Evolutionary conservation across 1,284 basidiomycete genomes (phyloP), one percentile per base, ranked within the genome.

Genomic region (Moniliophthora roreri): DNA sequence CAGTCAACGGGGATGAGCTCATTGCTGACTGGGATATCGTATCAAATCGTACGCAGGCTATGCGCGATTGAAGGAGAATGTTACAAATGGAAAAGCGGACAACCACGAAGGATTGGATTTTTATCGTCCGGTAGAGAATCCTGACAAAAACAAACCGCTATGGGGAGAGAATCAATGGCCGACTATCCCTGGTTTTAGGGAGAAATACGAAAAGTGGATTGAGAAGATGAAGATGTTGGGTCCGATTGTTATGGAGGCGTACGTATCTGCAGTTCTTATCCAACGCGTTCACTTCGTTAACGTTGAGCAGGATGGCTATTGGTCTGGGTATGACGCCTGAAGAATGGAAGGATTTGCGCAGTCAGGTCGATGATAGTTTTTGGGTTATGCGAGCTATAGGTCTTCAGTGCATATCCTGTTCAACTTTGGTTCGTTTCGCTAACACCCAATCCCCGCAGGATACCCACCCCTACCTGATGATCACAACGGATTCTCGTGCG

Each of bases 161-260:
- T 85, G 87, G 82, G 93, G 93, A 16, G 82, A 84, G 65, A 95
- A 95, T 64, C 91, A 91, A 57, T 95, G 89, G 87, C 93, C 92
- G 0, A 61, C 62, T 2, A 61, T 87, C 5, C 78, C 79, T 0
- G 67, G 63, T 0, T 91, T 93, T 60, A 73, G 66, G 52, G 75
- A 76, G 40, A 84, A 78, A 56, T 87, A 88, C 60, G 82, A 88
- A 56, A 63, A 61, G 7, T 94, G 91, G 91, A 73, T 87, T 1
- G 81, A 81, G 60, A 93, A 89, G 76, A 94, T 94, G 92, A 87
- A 89, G 66, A 71, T 63, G 1, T 71, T 95, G 1, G 91, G 91
- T 1, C 61, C 88, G 61, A 77, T 87, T 23, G 76, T 93, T 10
- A 92, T 93, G 87, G 81, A 89, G 68, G 91, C 89, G 89, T 87